Evolutionary conservation across 2,329 filamentous ascomycete species (phyloP), one percentile per base, ranked within the genome.

Genomic region (Colletotrichum coccodes): DNA sequence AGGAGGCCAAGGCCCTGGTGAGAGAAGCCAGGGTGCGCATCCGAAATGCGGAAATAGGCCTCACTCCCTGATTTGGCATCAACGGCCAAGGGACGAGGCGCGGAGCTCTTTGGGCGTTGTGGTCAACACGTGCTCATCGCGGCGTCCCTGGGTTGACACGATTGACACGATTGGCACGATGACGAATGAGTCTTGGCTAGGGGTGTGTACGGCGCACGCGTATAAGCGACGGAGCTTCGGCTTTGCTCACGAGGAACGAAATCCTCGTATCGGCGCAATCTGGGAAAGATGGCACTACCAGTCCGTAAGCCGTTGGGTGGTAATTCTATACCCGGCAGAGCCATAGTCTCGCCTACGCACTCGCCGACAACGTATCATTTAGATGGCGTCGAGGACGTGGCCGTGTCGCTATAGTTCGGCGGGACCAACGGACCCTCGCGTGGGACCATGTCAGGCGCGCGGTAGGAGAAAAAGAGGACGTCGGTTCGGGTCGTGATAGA

Each of bases 1-100:
- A 99, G 78, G 96, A 99, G 80, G 96, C 96, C 32, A 98, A 98
- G 82, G 94, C 94, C 4, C 83, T 98, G 73, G 92, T 97, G 70
- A 88, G 94, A 70, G 95, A 98, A 79, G 91, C 97, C 14, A 87
- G 95, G 73, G 92, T 92, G 5, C 88, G 93, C 72, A 87, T 94
- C 79, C 92, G 94, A 57, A 80, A 79, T n/a, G 76, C 77, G 11
- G 80, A 74, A 21, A 9, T 47, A 18, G 67, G 63, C 23, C 44
- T 63, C 8, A 62, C 49, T 46, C 67, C 67, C 5, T 70, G 53
- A 70, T 40, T 23, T 14, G 4, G 6, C 9, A 16, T 36, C 30
- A n/a, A 9, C 30, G 30, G 30, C 6, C 11, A 36, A 36, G 30
- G 3, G 6, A 36, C 23, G 30, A 6, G 11, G 12, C 23, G 30